Evolutionary conservation across 257 asterid genomes (phyloP), one percentile per base, ranked within the genome.

Genomic region (Penstemon davidsonii): DNA sequence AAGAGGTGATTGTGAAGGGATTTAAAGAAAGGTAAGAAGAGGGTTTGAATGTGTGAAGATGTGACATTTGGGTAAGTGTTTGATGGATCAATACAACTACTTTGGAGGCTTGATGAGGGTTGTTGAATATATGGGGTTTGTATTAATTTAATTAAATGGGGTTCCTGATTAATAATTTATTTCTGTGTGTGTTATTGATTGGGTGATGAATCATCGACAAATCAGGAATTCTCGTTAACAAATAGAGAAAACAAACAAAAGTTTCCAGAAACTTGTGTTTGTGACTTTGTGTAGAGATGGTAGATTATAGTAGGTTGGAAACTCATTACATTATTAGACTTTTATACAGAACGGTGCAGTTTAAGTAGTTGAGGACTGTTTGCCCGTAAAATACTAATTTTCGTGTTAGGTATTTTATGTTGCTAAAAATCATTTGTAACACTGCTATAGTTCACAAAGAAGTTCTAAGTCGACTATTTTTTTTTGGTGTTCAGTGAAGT

Each of bases 51-150:
- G 18, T 15, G 18, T 15, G 25, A 40, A 54, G 13, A 42, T 76
- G 75, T 72, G 33, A 25, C 33, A 25, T 11, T 60, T 70, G 58
- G 51, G 64, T 59, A 59, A 68, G 73, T 13, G 75, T 66, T 70
- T 64, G 95, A 79, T 81, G 78, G 78, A 79, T 68, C 68, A 55
- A 80, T 43, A 64, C 86, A 79, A 81, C 87, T 67, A 84, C 84
- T 78, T 81, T 77, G 73, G 75, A 67, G 83, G 95, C 91, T 73
- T 69, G 64, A 55, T 38, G 67, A 43, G 52, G 81, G 79, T 83
- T 52, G 82, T 82, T 80, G 79, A 68, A 66, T 68, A 25, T 25
- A 25, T 25, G 33, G 2, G 33, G 76, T 68, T 54, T 53, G 80
- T 58, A 80, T 73, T 78, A 62, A 83, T 58, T 73, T 78, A 62